Percentiles rank a stretch among this genome's conserved stretches.
Evolutionary conservation across 495 filamentous ascomycete species (phyloP).

Genomic region (Aspergillus diversus): DNA sequence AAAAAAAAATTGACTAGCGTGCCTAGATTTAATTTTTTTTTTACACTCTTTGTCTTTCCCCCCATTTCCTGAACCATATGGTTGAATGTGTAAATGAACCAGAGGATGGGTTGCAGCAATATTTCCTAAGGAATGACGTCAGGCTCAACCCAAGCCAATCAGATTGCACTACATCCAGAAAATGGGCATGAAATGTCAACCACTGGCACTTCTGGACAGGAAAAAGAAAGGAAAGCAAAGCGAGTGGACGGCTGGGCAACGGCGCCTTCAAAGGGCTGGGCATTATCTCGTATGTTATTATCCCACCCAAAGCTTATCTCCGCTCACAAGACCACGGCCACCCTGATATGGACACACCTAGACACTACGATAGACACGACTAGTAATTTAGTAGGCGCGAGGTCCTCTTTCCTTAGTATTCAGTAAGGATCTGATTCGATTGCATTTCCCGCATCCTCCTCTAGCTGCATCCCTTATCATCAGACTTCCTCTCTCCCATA

Average conservation of each 20-base stretch:
- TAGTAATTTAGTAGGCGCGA: no score
- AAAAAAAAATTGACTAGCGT: no score
- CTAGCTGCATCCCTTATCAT: not conserved
- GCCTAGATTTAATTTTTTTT: no score
- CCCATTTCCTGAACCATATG: no score
- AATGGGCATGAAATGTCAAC: not conserved
- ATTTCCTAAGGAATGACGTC: not conserved
- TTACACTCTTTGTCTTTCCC: no score
- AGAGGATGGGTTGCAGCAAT: no score
- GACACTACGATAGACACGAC: no score
- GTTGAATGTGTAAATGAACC: no score
- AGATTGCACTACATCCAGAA: not conserved
- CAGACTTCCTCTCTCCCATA: not conserved
- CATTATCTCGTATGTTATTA: not conserved
- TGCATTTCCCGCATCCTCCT: no score
- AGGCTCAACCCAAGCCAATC: not conserved
- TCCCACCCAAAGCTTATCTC: constrained; percentile 1
- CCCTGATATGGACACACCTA: no score
- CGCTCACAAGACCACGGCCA: not conserved
- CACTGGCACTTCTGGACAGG: not conserved
- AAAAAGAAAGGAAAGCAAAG: not conserved
- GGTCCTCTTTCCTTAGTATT: no score
- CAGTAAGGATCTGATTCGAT: no score
- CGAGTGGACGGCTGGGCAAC: not conserved
- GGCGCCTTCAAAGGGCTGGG: not conserved